Percentiles rank a stretch among this genome's conserved stretches.
These are phyloP conservation scores for Lachnellula hyalina DNA, from an alignment of 2,329 filamentous ascomycete genomes.

Conservation along the genomic window DNA sequence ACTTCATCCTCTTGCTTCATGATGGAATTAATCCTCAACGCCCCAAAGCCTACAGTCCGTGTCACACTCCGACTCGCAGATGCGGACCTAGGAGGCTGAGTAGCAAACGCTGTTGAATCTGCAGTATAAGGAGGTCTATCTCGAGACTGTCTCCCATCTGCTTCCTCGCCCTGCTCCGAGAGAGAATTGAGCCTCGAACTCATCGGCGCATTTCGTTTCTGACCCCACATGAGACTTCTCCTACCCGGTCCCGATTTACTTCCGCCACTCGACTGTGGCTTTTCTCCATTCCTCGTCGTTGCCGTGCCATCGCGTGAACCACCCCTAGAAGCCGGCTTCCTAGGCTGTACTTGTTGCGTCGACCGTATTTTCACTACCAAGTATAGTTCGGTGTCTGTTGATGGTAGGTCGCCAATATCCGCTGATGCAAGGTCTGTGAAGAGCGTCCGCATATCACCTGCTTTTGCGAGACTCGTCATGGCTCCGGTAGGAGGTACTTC, in stretches of 20 bases:
- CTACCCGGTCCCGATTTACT: constrained; percentile 51
- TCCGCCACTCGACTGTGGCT: constrained; percentile 42
- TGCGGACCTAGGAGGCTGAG: constrained; percentile 28
- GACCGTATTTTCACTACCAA: constrained; percentile 68
- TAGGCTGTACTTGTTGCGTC: constrained; percentile 24
- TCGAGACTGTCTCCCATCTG: constrained; percentile 8
- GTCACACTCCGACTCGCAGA: constrained; percentile 47
- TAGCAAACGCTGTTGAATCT: constrained; percentile 42
- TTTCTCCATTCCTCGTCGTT: constrained; percentile 16
- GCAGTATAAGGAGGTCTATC: constrained; percentile 49
- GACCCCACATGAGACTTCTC: constrained; percentile 66
- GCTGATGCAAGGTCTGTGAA: constrained; percentile 71
- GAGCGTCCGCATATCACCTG: constrained; percentile 71
- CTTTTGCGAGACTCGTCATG: constrained; percentile 58
- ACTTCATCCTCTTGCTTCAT: constrained; percentile 66
- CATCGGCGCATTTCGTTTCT: constrained; percentile 44
- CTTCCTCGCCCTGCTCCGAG: constrained; percentile 16
- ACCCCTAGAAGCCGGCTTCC: constrained; percentile 25
- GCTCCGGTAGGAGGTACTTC: constrained; percentile 71
- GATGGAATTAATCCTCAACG: constrained; percentile 69
- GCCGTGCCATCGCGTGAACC: constrained; percentile 24
- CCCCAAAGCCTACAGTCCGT: constrained; percentile 70
- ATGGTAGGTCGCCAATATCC: constrained; percentile 50
- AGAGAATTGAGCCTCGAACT: constrained; percentile 48
- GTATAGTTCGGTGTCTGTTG: constrained; percentile 69